Base-by-base conservation (phyloP, 805 yeast species). In the Debaryomyces castellii region DNA sequence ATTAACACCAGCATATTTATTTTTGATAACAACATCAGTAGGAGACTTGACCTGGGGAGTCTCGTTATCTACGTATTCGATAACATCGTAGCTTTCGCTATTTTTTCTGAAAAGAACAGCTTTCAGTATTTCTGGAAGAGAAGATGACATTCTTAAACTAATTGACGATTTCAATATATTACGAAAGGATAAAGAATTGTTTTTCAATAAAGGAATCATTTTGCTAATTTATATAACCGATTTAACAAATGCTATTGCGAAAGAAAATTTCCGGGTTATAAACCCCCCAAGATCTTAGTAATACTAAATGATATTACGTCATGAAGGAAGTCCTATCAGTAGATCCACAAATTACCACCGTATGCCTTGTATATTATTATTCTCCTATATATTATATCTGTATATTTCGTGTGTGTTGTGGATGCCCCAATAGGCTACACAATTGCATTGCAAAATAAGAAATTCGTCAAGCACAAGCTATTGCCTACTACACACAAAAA, bases 1-100 rank as follows among this genome's bases (percentile, higher is more conserved):
- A 56, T 89, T 89, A 57, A 89, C 69, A 27, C 98, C 98, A 10
- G 90, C 76, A 54, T 79, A 89, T 45, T 71, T 74, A 73, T 86
- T 87, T 65, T 85, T 84, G 59, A 91, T 73, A 40, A 91, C 70
- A 9, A 91, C 60, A 49, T 89, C 88, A 23, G 51, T 47, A 43
- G 75, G 71, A 3, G 71, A 74, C 4, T 67, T 60, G 43, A 85
- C 71, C 37, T 66, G 60, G 3, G 96, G 95, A 5, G 83, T 78
- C 3, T 84, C 81, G 32, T 82, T 83, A 22, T 37, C 45, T 6
- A 37, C 76, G 57, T 80, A 83, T 54, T 80, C 68, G 37, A 88
- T 64, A 4, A 78, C 85, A 28, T 82, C 89, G 12, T 76, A 73
- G 22, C 60, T 53, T 3, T 77, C 83, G 32, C 89, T 82, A 34